Conservation (phyloP, 1,284 basidiomycete species). For the Schizopora paradoxa region DNA sequence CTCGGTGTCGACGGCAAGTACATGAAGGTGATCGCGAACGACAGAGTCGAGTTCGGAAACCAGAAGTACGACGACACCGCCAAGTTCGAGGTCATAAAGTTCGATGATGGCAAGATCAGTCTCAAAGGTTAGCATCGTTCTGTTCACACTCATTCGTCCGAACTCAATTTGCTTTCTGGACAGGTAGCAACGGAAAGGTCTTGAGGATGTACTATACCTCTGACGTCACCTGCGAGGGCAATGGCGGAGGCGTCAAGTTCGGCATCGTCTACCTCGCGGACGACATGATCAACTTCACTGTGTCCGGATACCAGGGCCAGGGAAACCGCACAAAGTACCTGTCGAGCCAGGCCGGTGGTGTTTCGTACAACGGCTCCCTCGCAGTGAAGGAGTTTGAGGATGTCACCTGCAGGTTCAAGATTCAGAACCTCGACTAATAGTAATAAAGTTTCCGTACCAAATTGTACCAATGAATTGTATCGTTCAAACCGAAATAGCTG, state of each 20-base stretch:
- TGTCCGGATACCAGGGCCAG: neutral
- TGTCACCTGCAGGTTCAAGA: neutral
- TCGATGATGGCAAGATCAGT: neutral
- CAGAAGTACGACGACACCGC: constrained; percentile 1
- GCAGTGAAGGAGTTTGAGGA: neutral
- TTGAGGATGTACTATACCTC: neutral
- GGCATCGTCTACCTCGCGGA: neutral
- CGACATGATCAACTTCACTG: neutral
- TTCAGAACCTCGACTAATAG: too few relatives aligned
- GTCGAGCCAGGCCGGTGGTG: neutral
- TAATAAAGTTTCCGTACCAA: too few relatives aligned
- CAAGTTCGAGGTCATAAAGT: neutral
- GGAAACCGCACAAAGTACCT: neutral
- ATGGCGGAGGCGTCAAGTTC: neutral
- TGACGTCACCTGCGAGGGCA: neutral
- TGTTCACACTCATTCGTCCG: neutral
- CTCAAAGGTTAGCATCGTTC: neutral
- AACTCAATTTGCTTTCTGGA: neutral
- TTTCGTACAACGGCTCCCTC: neutral
- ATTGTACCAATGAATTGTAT: too few relatives aligned
- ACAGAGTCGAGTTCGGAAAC: neutral
- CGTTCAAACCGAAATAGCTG: too few relatives aligned
- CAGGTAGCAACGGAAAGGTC: neutral
- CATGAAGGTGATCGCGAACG: neutral
- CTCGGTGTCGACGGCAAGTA: constrained; percentile 1